Percentiles rank a stretch among this genome's conserved stretches.
Evolutionary conservation across 176 grass and related monocot species (phyloP).

Genomic region (Rhynchospora tenuis): DNA sequence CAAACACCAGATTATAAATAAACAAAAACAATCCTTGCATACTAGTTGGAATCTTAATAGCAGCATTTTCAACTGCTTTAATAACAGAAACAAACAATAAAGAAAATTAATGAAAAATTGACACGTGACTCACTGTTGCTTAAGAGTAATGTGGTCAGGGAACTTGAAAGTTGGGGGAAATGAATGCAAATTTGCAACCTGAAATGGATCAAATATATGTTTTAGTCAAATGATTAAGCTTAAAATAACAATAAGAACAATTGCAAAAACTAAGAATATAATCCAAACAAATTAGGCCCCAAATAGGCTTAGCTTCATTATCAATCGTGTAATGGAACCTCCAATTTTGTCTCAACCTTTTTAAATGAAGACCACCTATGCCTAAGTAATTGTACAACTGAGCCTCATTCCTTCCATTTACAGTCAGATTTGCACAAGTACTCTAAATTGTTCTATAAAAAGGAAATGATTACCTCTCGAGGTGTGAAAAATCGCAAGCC

Average conservation of each 20-base stretch:
- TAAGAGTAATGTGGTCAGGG: conserved; percentile 51
- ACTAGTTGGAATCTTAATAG: not conserved
- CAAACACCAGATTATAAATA: not conserved
- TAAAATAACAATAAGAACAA: not conserved
- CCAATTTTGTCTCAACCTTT: not conserved
- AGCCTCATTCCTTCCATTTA: not conserved
- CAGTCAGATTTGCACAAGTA: not conserved
- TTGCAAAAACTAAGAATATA: not conserved
- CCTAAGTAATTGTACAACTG: not conserved
- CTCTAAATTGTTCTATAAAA: not conserved
- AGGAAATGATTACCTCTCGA: conserved; percentile 42
- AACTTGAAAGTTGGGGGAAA: conserved; percentile 75
- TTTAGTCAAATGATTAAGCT: not conserved
- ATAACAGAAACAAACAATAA: conserved; percentile 17
- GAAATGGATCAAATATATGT: conserved; percentile 30
- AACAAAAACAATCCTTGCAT: not conserved
- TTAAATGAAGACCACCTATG: not conserved
- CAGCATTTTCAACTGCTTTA: not conserved
- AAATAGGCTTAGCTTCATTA: not conserved
- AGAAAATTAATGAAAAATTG: not conserved
- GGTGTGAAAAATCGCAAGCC: conserved; percentile 76
- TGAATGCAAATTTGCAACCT: conserved; percentile 95
- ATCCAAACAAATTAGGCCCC: not conserved
- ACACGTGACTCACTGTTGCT: conserved; percentile 62
- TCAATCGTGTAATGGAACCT: not conserved